These are phyloP conservation scores for Hypoxylon crocopeplum DNA, from an alignment of 495 filamentous ascomycete species.

Conservation along the genomic window DNA sequence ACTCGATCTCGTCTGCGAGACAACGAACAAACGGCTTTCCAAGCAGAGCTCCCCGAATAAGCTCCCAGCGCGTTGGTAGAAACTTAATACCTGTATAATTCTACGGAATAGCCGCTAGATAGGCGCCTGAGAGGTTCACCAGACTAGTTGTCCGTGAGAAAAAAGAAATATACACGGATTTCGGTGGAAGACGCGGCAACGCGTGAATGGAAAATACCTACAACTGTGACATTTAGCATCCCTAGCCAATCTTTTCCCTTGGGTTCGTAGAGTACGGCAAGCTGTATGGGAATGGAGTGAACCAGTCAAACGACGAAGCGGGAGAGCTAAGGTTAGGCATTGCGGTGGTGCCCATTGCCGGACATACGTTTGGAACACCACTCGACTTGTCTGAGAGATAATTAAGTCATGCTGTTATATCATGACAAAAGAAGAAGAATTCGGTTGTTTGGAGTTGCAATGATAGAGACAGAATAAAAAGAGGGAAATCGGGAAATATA, in stretches of 20 bases:
- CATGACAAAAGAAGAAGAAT: conserved; percentile 5
- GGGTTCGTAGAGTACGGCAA: no score
- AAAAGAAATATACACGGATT: conserved; percentile 7
- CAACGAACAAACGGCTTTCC: conserved; percentile 12
- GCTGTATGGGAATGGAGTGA: no score
- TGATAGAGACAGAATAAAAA: conserved; percentile 2
- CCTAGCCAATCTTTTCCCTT: conserved; percentile 11
- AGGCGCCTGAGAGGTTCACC: conserved; percentile 10
- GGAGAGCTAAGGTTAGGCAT: conserved; percentile 11
- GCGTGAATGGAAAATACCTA: conserved; percentile 20
- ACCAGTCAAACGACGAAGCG: conserved; percentile 12
- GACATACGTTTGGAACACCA: conserved; percentile 15
- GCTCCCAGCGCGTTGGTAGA: conserved; percentile 19
- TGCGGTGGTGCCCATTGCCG: conserved; percentile 9
- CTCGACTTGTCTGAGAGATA: not conserved
- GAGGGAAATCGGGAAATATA: conserved; percentile 8
- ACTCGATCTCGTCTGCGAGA: conserved; percentile 2
- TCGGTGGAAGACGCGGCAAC: conserved; percentile 25
- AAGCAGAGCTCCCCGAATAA: not conserved
- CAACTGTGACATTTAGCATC: not conserved
- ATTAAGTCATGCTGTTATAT: no score
- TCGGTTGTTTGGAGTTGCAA: conserved; percentile 9
- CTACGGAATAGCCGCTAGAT: conserved; percentile 8
- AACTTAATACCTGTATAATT: conserved; percentile 6
- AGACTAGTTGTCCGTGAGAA: conserved; percentile 17